phyloP scores from a whole-genome alignment of 108 stramenopile genomes.

The Skeletonema menzelii region DNA sequence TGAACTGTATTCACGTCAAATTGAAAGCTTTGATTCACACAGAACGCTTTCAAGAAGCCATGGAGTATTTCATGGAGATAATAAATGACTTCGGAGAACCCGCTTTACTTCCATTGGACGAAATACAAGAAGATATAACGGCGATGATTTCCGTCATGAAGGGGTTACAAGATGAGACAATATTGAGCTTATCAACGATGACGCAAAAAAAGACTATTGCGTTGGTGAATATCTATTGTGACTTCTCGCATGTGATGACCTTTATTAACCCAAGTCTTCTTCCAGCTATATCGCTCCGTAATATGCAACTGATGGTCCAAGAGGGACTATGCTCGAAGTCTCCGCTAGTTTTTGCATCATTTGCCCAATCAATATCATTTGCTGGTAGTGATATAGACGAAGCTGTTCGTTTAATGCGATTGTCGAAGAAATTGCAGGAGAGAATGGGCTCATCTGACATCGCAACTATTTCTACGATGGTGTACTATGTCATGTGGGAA shows the following conservation, averaged over 20 bases:
- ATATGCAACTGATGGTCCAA: conserved; percentile 18
- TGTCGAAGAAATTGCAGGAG: conserved; percentile 7
- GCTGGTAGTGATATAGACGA: not conserved
- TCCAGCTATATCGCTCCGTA: conserved; percentile 8
- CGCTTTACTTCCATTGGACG: not conserved
- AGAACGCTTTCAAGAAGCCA: not conserved
- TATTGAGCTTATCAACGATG: conserved; percentile 4
- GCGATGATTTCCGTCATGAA: conserved; percentile 1
- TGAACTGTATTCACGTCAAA: not conserved
- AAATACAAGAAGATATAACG: not conserved
- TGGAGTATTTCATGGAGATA: not conserved
- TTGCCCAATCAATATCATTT: not conserved
- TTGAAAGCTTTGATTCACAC: conserved; percentile 6
- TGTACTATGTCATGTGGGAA: conserved; percentile 1
- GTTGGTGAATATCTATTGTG: conserved; percentile 13
- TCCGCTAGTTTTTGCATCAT: conserved; percentile 22
- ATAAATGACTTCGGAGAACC: conserved; percentile 6
- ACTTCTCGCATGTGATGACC: not conserved
- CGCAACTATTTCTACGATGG: not conserved
- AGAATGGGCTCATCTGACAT: not conserved
- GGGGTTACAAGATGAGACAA: conserved; percentile 1
- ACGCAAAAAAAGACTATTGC: conserved; percentile 4
- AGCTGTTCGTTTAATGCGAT: conserved; percentile 3
- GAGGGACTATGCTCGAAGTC: conserved; percentile 12
- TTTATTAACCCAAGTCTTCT: not conserved